A percentile compares a stretch with the other conserved stretches of the same genome.
Evolutionary conservation across 2,329 filamentous ascomycete genomes (phyloP).

Genomic region (Cladorrhinum sp.): DNA sequence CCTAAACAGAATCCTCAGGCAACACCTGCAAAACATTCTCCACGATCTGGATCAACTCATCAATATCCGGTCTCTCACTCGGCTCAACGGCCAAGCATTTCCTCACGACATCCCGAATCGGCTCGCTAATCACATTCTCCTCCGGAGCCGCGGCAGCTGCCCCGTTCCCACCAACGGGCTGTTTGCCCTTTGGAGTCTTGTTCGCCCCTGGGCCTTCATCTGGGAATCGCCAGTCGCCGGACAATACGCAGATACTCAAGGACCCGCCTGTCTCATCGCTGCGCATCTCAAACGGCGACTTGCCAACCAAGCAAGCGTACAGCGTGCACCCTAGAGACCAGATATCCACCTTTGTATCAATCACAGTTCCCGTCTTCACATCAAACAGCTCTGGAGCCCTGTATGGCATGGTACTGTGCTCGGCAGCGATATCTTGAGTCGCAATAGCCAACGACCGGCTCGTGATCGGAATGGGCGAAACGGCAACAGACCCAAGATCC

Average conservation of each 20-base stretch:
- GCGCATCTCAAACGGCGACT: constrained; percentile 93
- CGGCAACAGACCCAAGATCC: constrained; percentile 90
- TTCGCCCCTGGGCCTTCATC: constrained; percentile 69
- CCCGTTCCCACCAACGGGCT: constrained; percentile 28
- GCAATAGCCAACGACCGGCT: constrained; percentile 86
- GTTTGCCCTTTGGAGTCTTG: constrained; percentile 35
- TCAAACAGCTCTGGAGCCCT: constrained; percentile 97
- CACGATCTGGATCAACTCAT: constrained; percentile 78
- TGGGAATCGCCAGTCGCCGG: constrained; percentile 95
- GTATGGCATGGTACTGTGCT: constrained; percentile 98
- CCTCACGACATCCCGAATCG: constrained; percentile 82
- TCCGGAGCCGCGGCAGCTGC: constrained; percentile 30
- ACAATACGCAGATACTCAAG: constrained; percentile 85
- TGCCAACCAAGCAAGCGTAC: constrained; percentile 93
- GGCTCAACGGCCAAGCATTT: constrained; percentile 85
- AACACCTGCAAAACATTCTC: constrained; percentile 66
- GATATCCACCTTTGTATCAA: constrained; percentile 97
- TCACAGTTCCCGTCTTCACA: constrained; percentile 85
- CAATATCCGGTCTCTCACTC: constrained; percentile 79
- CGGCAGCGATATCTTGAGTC: constrained; percentile 89
- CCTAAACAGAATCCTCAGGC: constrained; percentile 53
- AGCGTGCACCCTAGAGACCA: constrained; percentile 98
- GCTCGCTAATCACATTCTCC: constrained; percentile 66
- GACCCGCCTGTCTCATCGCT: constrained; percentile 95
- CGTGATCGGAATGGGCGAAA: constrained; percentile 83